Percentiles rank a stretch among this genome's conserved stretches.
Conservation (phyloP, 1,284 basidiomycete genomes). For the Moesziomyces parantarcticus region DNA sequence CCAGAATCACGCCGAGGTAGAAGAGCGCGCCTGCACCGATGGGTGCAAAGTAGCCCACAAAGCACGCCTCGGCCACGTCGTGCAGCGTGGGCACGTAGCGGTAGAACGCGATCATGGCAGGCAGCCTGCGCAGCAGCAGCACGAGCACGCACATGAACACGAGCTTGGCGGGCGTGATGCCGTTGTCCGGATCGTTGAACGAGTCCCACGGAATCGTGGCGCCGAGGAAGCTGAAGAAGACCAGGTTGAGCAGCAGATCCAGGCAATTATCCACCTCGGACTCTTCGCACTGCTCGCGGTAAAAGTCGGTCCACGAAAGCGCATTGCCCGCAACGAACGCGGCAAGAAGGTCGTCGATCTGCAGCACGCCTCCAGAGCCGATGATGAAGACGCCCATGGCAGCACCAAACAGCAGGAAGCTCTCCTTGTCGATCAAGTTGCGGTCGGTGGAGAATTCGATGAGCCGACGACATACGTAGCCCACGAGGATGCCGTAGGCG, state of each 20-base stretch:
- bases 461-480: conserved; percentile 42
- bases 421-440: conserved; percentile 60
- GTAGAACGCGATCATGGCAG: conserved; percentile 61
- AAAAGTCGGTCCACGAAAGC: conserved; percentile 61
- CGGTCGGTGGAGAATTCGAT: conserved; percentile 54
- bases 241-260: conserved; percentile 56
- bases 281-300: conserved; percentile 60
- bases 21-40: conserved; percentile 69
- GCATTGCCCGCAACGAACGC: conserved; percentile 60
- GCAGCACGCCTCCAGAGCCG: conserved; percentile 50
- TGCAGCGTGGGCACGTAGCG: conserved; percentile 63
- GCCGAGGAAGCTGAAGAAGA: conserved; percentile 68
- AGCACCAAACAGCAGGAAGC: conserved; percentile 55
- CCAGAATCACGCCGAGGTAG: conserved; percentile 49
- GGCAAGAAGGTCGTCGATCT: conserved; percentile 58
- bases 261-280: conserved; percentile 61
- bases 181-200: conserved; percentile 59
- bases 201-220: conserved; percentile 58
- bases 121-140: conserved; percentile 68
- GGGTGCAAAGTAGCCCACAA: conserved; percentile 69
- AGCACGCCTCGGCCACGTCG: conserved; percentile 61
- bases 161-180: conserved; percentile 66
- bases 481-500: conserved; percentile 50
- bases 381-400: conserved; percentile 58
- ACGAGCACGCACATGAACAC: conserved; percentile 69